Evolutionary conservation across 1,284 basidiomycete genomes (phyloP).

Genomic region (Ustilago shanxiensis): DNA sequence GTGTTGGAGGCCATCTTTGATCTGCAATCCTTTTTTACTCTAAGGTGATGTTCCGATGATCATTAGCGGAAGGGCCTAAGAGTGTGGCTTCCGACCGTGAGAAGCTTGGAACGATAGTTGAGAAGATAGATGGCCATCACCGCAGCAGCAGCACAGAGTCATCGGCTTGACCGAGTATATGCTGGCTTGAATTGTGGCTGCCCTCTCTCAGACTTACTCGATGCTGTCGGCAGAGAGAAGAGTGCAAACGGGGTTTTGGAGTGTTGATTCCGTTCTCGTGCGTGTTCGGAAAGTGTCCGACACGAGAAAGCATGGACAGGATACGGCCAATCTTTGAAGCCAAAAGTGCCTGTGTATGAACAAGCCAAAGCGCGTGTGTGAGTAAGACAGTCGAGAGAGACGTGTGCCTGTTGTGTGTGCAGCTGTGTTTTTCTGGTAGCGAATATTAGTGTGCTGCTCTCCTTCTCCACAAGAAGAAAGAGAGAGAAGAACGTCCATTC

Average conservation of each 20-base stretch:
- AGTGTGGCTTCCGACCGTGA: not conserved
- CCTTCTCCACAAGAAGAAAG: not conserved
- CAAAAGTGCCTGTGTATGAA: not conserved
- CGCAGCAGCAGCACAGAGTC: not conserved
- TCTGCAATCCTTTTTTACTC: no score
- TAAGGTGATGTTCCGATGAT: no score
- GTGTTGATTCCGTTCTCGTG: not conserved
- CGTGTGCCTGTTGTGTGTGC: no score
- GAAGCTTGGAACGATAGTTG: not conserved
- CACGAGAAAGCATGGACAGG: not conserved
- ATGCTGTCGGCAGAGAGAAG: not conserved
- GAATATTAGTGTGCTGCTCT: not conserved
- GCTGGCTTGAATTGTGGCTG: not conserved
- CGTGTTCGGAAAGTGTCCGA: constrained; percentile 3
- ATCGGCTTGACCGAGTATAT: not conserved
- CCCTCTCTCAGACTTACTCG: not conserved
- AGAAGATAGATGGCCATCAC: not conserved
- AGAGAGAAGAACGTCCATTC: no score
- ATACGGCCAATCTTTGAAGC: no score
- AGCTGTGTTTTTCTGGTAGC: not conserved
- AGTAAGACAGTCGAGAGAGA: not conserved
- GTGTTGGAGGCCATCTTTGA: no score
- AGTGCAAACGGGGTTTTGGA: not conserved
- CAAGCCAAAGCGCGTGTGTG: not conserved
- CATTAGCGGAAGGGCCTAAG: not conserved